Evolutionary conservation across 2,329 filamentous ascomycete genomes (phyloP).

Genomic region (Pseudopyricularia javanii): DNA sequence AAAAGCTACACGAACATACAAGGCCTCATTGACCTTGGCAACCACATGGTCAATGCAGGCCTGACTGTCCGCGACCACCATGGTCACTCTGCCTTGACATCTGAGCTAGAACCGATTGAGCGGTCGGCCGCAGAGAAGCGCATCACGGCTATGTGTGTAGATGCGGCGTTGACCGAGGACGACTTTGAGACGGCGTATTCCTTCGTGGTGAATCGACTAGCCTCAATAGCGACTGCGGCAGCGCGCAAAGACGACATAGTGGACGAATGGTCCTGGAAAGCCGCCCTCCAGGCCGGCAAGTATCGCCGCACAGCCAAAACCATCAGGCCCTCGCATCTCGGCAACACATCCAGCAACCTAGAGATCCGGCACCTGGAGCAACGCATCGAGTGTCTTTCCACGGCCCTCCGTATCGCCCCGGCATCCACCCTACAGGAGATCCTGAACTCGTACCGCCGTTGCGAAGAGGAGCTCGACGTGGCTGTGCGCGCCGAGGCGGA

Average conservation of each 20-base stretch:
- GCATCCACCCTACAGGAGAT: conserved; percentile 60
- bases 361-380: conserved; percentile 66
- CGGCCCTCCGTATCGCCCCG: conserved; percentile 64
- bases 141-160: conserved; percentile 69
- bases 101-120: conserved; percentile 15
- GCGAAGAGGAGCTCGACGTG: conserved; percentile 63
- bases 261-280: conserved; percentile 67
- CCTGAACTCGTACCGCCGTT: conserved; percentile 60
- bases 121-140: conserved; percentile 42
- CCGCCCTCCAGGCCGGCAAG: conserved; percentile 66
- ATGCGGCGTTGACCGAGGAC: conserved; percentile 62
- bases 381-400: conserved; percentile 66
- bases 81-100: conserved; percentile 10
- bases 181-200: conserved; percentile 82
- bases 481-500: conserved; percentile 55
- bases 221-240: conserved; percentile 4
- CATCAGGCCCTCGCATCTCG: conserved; percentile 31
- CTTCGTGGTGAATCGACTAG: conserved; percentile 61
- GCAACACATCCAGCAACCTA: conserved; percentile 45
- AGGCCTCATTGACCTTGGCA: conserved; percentile 57
- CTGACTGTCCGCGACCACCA: conserved; percentile 23
- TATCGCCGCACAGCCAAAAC: conserved; percentile 48
- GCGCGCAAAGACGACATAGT: conserved; percentile 2
- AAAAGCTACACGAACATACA: conserved; percentile 64
- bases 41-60: conserved; percentile 51